Evolutionary conservation across 2,329 filamentous ascomycete species (phyloP).

Genomic region (Orbilia brochopaga): DNA sequence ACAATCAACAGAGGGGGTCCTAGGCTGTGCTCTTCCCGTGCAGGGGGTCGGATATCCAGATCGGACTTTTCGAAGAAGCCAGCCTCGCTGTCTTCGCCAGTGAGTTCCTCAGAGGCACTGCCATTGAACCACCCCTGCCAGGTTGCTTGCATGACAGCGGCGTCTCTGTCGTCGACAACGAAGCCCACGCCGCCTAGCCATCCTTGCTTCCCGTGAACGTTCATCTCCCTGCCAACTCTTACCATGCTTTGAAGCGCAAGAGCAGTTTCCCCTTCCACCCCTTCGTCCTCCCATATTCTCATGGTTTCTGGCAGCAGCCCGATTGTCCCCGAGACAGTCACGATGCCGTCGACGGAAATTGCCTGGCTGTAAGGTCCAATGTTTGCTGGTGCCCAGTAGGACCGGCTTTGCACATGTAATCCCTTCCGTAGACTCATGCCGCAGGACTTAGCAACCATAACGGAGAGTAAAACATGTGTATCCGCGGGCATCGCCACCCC

Average conservation of each 20-base stretch:
- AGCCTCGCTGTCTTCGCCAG: slow-evolving; percentile 54
- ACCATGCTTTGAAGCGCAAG: slow-evolving; percentile 88
- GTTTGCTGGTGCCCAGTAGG: slow-evolving; percentile 97
- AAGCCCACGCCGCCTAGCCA: slow-evolving; percentile 80
- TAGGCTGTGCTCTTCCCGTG: slow-evolving; percentile 52
- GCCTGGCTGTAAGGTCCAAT: slow-evolving; percentile 97
- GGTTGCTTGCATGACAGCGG: slow-evolving; percentile 49
- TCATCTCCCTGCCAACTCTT: slow-evolving; percentile 76
- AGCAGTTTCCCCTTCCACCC: slow-evolving; percentile 67
- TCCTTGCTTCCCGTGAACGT: slow-evolving; percentile 65
- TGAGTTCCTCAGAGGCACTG: slow-evolving; percentile 56
- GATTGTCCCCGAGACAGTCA: slow-evolving; percentile 88
- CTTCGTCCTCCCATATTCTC: slow-evolving; percentile 59
- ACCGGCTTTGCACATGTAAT: slow-evolving; percentile 88
- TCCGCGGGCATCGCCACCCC: slow-evolving; percentile 69
- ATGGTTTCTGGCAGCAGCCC: slow-evolving; percentile 82
- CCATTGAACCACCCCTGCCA: slow-evolving; percentile 54
- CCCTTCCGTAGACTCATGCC: slow-evolving; percentile 62
- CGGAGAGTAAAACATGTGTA: slow-evolving; percentile 67
- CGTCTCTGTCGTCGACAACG: slow-evolving; percentile 23
- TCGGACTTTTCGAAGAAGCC: slow-evolving; percentile 52
- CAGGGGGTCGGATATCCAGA: slow-evolving; percentile 54
- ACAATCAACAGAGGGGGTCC: slow-evolving; percentile 71
- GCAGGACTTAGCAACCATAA: slow-evolving; percentile 59
- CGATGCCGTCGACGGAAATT: slow-evolving; percentile 62